A percentile compares a stretch with the other conserved stretches of the same genome.
These are phyloP conservation scores for Trichosporon ovoides DNA, from an alignment of 1,284 basidiomycete species.

Conservation along the genomic window DNA sequence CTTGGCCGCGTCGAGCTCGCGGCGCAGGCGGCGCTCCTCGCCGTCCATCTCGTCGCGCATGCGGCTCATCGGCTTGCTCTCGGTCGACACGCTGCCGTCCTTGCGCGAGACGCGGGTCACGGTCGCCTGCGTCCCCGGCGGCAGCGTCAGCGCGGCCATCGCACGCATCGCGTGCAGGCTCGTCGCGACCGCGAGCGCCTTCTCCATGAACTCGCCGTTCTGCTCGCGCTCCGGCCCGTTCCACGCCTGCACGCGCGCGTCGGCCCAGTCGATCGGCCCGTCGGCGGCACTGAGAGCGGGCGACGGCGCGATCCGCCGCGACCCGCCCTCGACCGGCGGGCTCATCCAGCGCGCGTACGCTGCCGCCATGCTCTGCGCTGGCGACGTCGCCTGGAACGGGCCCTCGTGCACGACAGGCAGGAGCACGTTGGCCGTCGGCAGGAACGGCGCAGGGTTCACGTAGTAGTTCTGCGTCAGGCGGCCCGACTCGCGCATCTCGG, in stretches of 20 bases:
- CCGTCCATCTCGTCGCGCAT: constrained; percentile 27
- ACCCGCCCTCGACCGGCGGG: constrained; percentile 22
- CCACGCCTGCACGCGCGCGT: constrained; percentile 40
- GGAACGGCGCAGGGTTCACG: constrained; percentile 36
- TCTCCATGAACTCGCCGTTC: constrained; percentile 35
- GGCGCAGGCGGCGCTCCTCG: constrained; percentile 24
- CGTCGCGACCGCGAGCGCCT: constrained; percentile 24
- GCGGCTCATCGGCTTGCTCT: constrained; percentile 23
- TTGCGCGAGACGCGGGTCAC: constrained; percentile 15
- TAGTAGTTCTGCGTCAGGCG: constrained; percentile 33
- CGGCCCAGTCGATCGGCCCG: constrained; percentile 34
- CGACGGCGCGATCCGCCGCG: constrained; percentile 30
- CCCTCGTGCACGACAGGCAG: constrained; percentile 5
- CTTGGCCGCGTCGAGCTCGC: constrained; percentile 32
- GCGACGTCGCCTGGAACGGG: neutral
- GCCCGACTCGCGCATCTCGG: constrained; percentile 26
- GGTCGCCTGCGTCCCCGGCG: constrained; percentile 22
- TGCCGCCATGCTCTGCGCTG: constrained; percentile 16
- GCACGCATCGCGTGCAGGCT: constrained; percentile 18
- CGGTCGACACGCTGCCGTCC: constrained; percentile 22
- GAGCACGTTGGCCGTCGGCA: constrained; percentile 27
- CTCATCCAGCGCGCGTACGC: constrained; percentile 32
- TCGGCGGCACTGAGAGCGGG: constrained; percentile 17
- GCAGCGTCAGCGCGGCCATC: constrained; percentile 4
- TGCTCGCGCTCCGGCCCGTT: constrained; percentile 28